phyloP scores from a whole-genome alignment of 2,329 filamentous ascomycete genomes.

The Akanthomyces muscarius region DNA sequence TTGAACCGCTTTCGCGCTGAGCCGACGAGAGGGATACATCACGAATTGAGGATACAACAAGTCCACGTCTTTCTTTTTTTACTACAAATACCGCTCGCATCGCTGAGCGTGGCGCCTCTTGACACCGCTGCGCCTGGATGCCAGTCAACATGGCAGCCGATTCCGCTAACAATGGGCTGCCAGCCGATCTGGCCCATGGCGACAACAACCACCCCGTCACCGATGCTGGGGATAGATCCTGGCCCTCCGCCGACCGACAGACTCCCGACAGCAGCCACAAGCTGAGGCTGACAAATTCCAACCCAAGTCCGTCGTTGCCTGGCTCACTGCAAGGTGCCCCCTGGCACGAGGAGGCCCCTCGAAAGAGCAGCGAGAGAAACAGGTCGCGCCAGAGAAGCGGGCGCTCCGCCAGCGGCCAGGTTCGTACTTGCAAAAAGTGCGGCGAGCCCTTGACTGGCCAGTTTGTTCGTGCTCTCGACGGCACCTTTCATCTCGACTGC shows the following conservation, averaged over 20 bases:
- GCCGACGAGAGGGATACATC: not conserved
- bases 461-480: slow-evolving; percentile 89
- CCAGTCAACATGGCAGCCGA: slow-evolving; percentile 42
- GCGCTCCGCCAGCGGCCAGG: slow-evolving; percentile 54
- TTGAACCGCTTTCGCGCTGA: slow-evolving; percentile 16
- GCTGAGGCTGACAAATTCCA: slow-evolving; percentile 34
- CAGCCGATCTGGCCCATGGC: slow-evolving; percentile 35
- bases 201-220: slow-evolving; percentile 24
- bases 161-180: slow-evolving; percentile 38
- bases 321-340: slow-evolving; percentile 19
- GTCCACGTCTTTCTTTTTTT: not conserved
- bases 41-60: not conserved
- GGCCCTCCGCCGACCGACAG: slow-evolving; percentile 35
- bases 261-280: slow-evolving; percentile 36
- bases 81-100: not conserved
- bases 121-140: slow-evolving; percentile 1
- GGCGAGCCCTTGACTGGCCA: slow-evolving; percentile 84
- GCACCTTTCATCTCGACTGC: slow-evolving; percentile 95
- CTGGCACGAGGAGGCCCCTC: slow-evolving; percentile 41
- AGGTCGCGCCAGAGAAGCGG: slow-evolving; percentile 51
- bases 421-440: slow-evolving; percentile 80
- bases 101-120: slow-evolving; percentile 5
- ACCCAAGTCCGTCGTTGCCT: slow-evolving; percentile 28
- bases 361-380: slow-evolving; percentile 55
- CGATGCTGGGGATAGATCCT: slow-evolving; percentile 32